Conservation (phyloP, 768 basidiomycete species). For the Psilocybe cubensis region DNA sequence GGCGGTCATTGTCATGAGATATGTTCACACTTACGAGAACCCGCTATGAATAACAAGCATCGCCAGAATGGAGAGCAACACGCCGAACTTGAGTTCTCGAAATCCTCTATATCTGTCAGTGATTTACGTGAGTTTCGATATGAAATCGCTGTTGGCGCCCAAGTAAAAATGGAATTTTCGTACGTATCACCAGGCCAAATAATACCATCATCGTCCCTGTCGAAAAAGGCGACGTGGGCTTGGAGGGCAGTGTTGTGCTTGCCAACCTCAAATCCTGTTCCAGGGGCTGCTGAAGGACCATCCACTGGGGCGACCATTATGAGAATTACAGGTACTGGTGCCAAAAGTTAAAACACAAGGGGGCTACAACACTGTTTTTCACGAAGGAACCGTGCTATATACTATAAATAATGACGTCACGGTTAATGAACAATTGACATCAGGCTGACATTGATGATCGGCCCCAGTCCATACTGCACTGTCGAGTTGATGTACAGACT, state of each 20-base stretch:
- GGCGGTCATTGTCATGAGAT: background rate
- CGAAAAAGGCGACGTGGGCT: conserved; percentile 49
- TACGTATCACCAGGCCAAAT: conserved; percentile 52
- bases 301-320: conserved; percentile 38
- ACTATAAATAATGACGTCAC: too few species aligned
- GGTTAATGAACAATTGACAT: too few species aligned
- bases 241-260: conserved; percentile 41
- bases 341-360: too few species aligned
- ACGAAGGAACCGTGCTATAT: too few species aligned
- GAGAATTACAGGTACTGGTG: background rate
- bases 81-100: conserved; percentile 39
- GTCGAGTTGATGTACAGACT: too few species aligned
- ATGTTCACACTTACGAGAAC: conserved; percentile 41
- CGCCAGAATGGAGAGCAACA: conserved; percentile 39
- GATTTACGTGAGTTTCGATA: background rate
- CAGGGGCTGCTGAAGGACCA: conserved; percentile 30
- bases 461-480: too few species aligned
- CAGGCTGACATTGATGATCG: too few species aligned
- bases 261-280: conserved; percentile 30
- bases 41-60: conserved; percentile 39
- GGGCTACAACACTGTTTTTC: too few species aligned
- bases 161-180: conserved; percentile 11
- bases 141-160: background rate
- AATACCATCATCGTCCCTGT: conserved; percentile 45
- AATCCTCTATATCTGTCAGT: conserved; percentile 38